These are phyloP conservation scores for Kewa caespitosa DNA, from an alignment of 179 eudicot genomes.

Conservation along the genomic window DNA sequence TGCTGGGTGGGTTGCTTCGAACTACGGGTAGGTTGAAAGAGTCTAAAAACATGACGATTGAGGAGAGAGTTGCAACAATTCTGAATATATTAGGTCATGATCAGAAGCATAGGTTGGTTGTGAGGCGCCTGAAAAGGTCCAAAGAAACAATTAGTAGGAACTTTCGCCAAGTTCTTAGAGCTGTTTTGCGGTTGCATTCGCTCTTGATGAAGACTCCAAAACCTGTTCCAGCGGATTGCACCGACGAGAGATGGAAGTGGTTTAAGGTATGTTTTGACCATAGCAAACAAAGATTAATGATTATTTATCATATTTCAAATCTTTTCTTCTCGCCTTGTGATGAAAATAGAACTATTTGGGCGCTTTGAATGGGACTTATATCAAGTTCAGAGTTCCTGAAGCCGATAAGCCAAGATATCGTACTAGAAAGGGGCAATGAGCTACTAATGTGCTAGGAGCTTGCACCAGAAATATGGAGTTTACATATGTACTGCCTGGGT, in stretches of 20 bases:
- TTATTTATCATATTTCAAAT: too few relatives aligned
- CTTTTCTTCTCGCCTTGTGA: neutral
- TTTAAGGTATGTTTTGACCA: neutral
- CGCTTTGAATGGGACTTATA: conserved; percentile 5
- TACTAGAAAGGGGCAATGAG: conserved; percentile 4
- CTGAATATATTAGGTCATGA: conserved; percentile 17
- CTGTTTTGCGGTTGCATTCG: neutral
- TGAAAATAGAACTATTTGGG: neutral
- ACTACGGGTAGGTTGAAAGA: too few relatives aligned
- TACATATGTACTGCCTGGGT: conserved; percentile 15
- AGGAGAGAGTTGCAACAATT: conserved; percentile 9
- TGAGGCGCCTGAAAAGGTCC: conserved; percentile 1
- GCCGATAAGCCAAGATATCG: neutral
- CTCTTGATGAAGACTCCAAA: neutral
- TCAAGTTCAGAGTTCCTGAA: neutral
- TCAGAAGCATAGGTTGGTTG: neutral
- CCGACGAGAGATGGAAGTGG: neutral
- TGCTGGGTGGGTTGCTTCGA: too few relatives aligned
- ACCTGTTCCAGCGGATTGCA: neutral
- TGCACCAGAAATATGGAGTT: conserved; percentile 19
- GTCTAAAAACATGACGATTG: conserved; percentile 14
- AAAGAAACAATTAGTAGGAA: conserved; percentile 19
- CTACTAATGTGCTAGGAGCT: conserved; percentile 17
- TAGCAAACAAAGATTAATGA: too few relatives aligned
- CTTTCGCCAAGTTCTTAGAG: conserved; percentile 12